Base-by-base conservation (phyloP, 2,329 filamentous ascomycete species). In the Metarhizium brunneum region DNA sequence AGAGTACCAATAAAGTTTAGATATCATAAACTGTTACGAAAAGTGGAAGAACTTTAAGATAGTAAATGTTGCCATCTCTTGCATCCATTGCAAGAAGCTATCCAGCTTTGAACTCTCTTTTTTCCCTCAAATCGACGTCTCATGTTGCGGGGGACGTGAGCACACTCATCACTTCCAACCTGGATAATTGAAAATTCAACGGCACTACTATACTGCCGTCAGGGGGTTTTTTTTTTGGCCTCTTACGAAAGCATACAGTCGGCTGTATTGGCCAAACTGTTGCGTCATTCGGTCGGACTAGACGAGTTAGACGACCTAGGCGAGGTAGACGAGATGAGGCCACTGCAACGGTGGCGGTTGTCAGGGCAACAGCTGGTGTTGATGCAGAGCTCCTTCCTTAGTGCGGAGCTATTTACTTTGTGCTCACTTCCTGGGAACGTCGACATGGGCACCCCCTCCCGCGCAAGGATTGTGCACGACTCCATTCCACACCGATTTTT, bases 401-500 rank as follows among this genome's bases (percentile, higher is more conserved):
- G 11, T 13, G 32, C 32, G 32, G 49, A 7, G 49, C 49, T 18
- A 47, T 47, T 51, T 55, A 50, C 47, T 52, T 51, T 10, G 43
- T 29, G 45, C 20, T 47, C 30, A 29, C 32, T 53, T 53, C 25
- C 40, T 20, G 51, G 51, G 18, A 47, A 40, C 25, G 32, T 51
- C 48, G 20, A 18, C 54, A 54, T 45, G 42, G 40, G 29, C 43
- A 42, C 35, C 55, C 32, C 40, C 36, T 48, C 49, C 54, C 51
- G 38, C 40, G 20, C 30, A 54, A 57, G 45, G 49, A 57, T 52
- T 54, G 52, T 52, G 47, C 48, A 54, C 29, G 18, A 49, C 42
- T 20, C 42, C 42, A 45, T 45, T 20, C n/a, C 42, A 38, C 42
- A 40, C 43, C 48, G 38, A 32, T 42, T 18, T 32, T 18, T 14